Conservation (phyloP, 2,329 filamentous ascomycete species). For the Paecilomyces fulvus region DNA sequence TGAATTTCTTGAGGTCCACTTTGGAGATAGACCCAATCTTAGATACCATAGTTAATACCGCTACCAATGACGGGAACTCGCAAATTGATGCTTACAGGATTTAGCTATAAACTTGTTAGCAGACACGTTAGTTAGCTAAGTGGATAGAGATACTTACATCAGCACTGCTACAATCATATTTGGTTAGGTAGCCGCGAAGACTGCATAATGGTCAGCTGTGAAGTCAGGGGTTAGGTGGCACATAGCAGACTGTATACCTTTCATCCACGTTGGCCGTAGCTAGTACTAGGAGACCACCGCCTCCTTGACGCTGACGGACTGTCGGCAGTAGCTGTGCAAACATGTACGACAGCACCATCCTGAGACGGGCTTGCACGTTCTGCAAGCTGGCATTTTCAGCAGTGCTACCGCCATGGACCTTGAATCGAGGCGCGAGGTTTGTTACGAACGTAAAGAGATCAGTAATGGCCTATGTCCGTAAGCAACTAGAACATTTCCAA, state of each 20-base stretch:
- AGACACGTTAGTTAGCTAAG: constrained; percentile 34
- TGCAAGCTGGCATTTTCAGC: constrained; percentile 59
- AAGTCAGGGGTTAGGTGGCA: constrained; percentile 3
- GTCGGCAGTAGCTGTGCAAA: constrained; percentile 57
- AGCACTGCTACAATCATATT: constrained; percentile 54
- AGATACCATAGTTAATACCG: not conserved
- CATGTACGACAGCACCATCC: constrained; percentile 59
- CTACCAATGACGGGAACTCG: not conserved
- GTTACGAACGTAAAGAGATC: constrained; percentile 51
- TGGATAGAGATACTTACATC: constrained; percentile 47
- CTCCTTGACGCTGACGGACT: constrained; percentile 48
- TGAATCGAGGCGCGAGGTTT: constrained; percentile 53
- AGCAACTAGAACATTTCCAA: not conserved
- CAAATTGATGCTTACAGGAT: constrained; percentile 9
- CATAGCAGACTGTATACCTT: constrained; percentile 18
- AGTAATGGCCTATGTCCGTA: constrained; percentile 33
- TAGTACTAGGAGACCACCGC: constrained; percentile 55
- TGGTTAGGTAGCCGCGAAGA: constrained; percentile 54
- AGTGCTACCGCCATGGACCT: constrained; percentile 53
- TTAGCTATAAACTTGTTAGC: constrained; percentile 16
- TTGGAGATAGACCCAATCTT: constrained; percentile 48
- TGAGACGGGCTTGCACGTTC: constrained; percentile 57
- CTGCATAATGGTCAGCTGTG: constrained; percentile 33
- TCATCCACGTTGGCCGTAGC: constrained; percentile 61
- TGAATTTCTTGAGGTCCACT: constrained; percentile 63